phyloP scores from a whole-genome alignment of 257 asterid species.

The Solanum chiquidenum region DNA sequence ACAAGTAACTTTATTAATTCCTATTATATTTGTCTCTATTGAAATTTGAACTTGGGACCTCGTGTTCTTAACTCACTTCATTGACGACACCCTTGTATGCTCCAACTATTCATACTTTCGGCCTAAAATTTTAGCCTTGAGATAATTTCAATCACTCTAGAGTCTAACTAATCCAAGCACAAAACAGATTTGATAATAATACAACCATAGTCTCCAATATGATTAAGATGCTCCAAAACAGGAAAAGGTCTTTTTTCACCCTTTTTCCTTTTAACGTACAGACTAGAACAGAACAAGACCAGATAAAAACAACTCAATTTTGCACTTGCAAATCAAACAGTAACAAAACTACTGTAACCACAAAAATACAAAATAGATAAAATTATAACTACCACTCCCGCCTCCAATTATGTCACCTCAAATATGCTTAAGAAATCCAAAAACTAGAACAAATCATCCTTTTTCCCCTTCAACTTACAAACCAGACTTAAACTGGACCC shows the following conservation, averaged over 20 bases:
- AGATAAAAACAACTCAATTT: background rate
- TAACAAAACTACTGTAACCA: background rate
- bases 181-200: background rate
- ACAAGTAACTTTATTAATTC: background rate
- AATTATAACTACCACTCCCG: background rate
- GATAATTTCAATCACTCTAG: background rate
- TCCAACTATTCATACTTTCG: background rate
- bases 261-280: background rate
- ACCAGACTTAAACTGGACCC: background rate
- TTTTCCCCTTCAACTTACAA: background rate
- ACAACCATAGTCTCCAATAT: background rate
- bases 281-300: background rate
- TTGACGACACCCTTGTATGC: background rate
- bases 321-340: background rate
- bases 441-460: background rate
- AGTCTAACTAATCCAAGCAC: background rate
- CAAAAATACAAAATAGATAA: background rate
- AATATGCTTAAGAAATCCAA: background rate
- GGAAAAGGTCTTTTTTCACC: background rate
- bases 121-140: background rate
- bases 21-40: background rate
- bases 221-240: background rate
- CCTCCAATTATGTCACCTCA: background rate
- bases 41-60: background rate
- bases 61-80: background rate